phyloP scores from a whole-genome alignment of 2,329 filamentous ascomycete genomes.

The Aspergillus fructus region DNA sequence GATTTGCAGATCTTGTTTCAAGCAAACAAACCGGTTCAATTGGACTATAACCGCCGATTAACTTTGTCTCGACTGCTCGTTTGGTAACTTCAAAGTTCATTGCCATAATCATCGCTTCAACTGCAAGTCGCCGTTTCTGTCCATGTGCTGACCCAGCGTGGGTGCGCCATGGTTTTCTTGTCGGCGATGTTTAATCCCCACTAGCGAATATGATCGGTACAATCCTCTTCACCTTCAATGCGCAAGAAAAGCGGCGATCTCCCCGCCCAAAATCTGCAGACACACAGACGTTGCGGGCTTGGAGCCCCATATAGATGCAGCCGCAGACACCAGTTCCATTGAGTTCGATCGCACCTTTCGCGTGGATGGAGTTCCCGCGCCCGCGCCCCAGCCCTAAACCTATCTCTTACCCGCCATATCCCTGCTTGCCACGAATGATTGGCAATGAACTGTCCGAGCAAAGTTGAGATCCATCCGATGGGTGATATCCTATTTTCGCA shows the following conservation, averaged over 20 bases:
- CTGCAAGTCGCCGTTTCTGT: constrained; percentile 9
- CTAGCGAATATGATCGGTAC: constrained; percentile 1
- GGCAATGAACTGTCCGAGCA: neutral
- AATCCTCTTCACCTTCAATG: neutral
- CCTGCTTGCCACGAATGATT: constrained; percentile 1
- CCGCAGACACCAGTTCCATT: neutral
- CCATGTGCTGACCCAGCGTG: constrained; percentile 8
- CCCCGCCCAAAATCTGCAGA: constrained; percentile 2
- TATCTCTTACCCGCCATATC: constrained; percentile 5
- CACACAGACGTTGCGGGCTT: neutral
- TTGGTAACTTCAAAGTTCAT: neutral
- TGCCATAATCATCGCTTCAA: neutral
- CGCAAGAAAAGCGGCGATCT: neutral
- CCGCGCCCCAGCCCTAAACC: constrained; percentile 5
- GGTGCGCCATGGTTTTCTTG: neutral
- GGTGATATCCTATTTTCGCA: neutral
- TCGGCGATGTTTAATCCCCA: neutral
- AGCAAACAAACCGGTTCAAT: neutral
- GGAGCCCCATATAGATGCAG: neutral
- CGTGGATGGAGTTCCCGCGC: constrained; percentile 8
- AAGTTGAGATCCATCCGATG: neutral
- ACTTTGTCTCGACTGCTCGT: neutral
- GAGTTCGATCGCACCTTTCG: constrained; percentile 2
- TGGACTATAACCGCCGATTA: constrained; percentile 5
- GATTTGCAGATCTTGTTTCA: constrained; percentile 1